Percentiles rank a stretch among this genome's conserved stretches.
Conservation (phyloP, 2,329 filamentous ascomycete species). For the Colletotrichum sp. region DNA sequence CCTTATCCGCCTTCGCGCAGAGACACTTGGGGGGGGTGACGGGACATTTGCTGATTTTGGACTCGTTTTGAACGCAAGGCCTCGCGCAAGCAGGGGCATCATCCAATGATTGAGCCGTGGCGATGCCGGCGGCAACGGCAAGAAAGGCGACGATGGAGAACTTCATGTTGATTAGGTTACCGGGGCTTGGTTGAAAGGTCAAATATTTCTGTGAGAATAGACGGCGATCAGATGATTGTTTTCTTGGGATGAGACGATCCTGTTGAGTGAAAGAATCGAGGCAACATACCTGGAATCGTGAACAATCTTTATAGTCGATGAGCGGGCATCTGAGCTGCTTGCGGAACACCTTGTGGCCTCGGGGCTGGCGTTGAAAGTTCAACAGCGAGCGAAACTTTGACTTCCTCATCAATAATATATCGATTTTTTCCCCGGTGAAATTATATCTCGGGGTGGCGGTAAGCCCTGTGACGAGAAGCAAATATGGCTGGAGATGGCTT, state of each 20-base stretch:
- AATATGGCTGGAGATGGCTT: not conserved
- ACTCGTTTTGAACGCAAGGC: not conserved
- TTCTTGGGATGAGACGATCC: not conserved
- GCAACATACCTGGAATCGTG: not conserved
- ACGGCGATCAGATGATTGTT: not conserved
- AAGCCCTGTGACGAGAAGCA: not conserved
- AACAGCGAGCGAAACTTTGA: not conserved
- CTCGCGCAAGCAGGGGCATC: not conserved
- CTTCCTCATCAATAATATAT: not conserved
- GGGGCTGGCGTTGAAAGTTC: not conserved
- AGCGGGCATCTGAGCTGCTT: not conserved
- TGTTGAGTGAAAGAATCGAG: not conserved
- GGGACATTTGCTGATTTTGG: not conserved
- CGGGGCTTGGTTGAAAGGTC: not conserved
- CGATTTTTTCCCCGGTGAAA: not conserved
- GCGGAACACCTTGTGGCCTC: not conserved
- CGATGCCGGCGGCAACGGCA: not conserved
- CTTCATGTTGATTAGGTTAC: not conserved
- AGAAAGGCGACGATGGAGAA: not conserved
- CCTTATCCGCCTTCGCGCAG: not conserved
- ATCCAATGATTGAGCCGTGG: not conserved
- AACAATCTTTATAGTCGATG: not conserved
- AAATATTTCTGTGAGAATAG: not conserved
- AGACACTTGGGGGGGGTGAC: not conserved
- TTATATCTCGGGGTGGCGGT: not conserved